Conservation (phyloP, 192 early-diverging fungal genomes). For the Backusella westeae region DNA sequence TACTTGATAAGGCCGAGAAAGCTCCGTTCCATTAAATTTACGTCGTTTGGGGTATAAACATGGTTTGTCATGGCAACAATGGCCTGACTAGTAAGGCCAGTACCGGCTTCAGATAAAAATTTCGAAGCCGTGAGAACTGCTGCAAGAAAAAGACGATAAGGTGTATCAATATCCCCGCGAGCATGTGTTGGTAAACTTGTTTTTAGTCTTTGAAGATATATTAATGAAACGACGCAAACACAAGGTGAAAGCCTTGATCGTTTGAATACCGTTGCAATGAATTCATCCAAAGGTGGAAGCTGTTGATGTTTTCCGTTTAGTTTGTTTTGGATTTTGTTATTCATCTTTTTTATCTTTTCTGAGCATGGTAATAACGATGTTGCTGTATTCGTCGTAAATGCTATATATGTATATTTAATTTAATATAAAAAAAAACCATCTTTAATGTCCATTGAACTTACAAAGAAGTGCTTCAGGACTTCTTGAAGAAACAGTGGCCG, state of each 20-base stretch:
- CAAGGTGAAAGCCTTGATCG: slow-evolving; percentile 29
- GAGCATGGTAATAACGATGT: slow-evolving; percentile 33
- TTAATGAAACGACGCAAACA: slow-evolving; percentile 55
- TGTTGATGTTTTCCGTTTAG: slow-evolving; percentile 1
- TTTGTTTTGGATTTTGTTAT: slow-evolving; percentile 12
- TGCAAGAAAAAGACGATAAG: slow-evolving; percentile 69
- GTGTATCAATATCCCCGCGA: slow-evolving; percentile 67
- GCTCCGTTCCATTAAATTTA: slow-evolving; percentile 58
- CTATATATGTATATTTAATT: slow-evolving; percentile 2
- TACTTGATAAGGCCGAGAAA: slow-evolving; percentile 57
- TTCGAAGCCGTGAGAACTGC: slow-evolving; percentile 69
- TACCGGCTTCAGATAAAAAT: slow-evolving; percentile 51
- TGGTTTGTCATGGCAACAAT: slow-evolving; percentile 45
- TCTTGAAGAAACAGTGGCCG: slow-evolving; percentile 33
- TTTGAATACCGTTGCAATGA: slow-evolving; percentile 32
- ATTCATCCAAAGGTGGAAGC: slow-evolving; percentile 34
- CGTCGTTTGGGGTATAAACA: slow-evolving; percentile 51
- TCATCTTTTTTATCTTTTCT: slow-evolving; percentile 12
- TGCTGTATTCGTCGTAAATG: slow-evolving; percentile 32
- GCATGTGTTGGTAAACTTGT: slow-evolving; percentile 58
- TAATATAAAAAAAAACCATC: not conserved
- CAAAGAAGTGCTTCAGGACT: slow-evolving; percentile 36
- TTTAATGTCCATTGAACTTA: slow-evolving; percentile 19
- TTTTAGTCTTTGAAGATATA: slow-evolving; percentile 72
- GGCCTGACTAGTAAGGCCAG: slow-evolving; percentile 34